Evolutionary conservation across 495 filamentous ascomycete species (phyloP).

Genomic region (Neurospora sp.): DNA sequence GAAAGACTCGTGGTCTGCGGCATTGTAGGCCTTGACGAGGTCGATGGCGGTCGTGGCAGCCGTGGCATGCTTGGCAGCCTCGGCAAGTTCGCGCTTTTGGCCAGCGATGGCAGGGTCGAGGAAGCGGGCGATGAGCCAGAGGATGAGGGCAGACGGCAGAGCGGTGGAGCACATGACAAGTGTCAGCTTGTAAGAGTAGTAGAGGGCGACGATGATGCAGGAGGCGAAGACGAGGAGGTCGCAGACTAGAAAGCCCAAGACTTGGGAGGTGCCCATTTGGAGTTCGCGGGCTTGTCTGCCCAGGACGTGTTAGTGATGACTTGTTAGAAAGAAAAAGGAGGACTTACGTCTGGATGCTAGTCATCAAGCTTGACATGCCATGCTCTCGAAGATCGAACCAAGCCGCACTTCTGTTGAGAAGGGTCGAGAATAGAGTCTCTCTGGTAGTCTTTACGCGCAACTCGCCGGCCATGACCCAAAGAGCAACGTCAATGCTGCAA

Average conservation of each 20-base stretch:
- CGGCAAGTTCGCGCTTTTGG: slow-evolving; percentile 58
- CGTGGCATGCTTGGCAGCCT: slow-evolving; percentile 62
- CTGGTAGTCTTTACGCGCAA: slow-evolving; percentile 61
- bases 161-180: slow-evolving; percentile 68
- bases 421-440: slow-evolving; percentile 49
- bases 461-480: slow-evolving; percentile 72
- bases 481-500: slow-evolving; percentile 50
- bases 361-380: slow-evolving; percentile 63
- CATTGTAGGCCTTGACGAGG: slow-evolving; percentile 81
- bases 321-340: not conserved
- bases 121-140: slow-evolving; percentile 46
- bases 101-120: slow-evolving; percentile 55
- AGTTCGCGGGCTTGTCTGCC: slow-evolving; percentile 71
- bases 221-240: slow-evolving; percentile 49
- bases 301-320: not conserved
- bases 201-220: slow-evolving; percentile 61
- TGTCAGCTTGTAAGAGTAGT: slow-evolving; percentile 75
- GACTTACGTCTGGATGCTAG: slow-evolving; percentile 62
- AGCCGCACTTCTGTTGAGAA: slow-evolving; percentile 61
- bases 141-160: slow-evolving; percentile 53
- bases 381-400: slow-evolving; percentile 74
- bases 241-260: slow-evolving; percentile 58
- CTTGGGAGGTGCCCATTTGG: slow-evolving; percentile 68
- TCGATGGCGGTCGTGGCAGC: slow-evolving; percentile 67
- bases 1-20: slow-evolving; percentile 55